Percentiles rank a stretch among this genome's conserved stretches.
phyloP scores from a whole-genome alignment of 352 stramenopile species.

The Pythium oligandrum region DNA sequence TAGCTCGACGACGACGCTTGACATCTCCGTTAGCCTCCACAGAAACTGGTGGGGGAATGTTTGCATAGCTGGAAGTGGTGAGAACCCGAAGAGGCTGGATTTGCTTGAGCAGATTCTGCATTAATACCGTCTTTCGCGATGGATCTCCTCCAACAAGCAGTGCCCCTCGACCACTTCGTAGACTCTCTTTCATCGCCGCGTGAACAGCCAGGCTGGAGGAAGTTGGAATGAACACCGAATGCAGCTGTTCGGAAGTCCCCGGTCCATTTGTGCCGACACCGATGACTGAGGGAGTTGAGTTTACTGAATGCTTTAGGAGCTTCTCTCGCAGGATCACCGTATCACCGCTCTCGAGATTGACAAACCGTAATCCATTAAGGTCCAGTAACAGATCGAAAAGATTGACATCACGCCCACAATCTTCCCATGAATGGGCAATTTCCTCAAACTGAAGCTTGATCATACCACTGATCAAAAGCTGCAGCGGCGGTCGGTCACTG shows the following conservation, averaged over 20 bases:
- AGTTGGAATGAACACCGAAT: conserved; percentile 28
- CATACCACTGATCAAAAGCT: conserved; percentile 20
- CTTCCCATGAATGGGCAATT: conserved; percentile 19
- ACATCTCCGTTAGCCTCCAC: conserved; percentile 4
- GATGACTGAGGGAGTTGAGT: background rate
- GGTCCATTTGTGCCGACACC: background rate
- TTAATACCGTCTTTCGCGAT: conserved; percentile 20
- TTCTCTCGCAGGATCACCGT: conserved; percentile 16
- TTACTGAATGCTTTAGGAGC: conserved; percentile 11
- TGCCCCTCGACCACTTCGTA: conserved; percentile 17
- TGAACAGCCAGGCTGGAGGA: conserved; percentile 23
- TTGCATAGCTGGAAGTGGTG: conserved; percentile 19
- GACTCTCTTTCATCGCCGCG: conserved; percentile 20
- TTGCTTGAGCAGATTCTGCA: conserved; percentile 27
- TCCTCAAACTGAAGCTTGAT: conserved; percentile 21
- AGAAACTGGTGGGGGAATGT: conserved; percentile 11
- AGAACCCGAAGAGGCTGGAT: conserved; percentile 15
- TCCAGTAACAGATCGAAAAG: conserved; percentile 23
- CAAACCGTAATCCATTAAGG: conserved; percentile 18
- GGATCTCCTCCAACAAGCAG: conserved; percentile 21
- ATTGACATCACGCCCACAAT: conserved; percentile 20
- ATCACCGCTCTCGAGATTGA: conserved; percentile 17
- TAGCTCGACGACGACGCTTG: conserved; percentile 9
- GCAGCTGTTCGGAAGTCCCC: conserved; percentile 2
- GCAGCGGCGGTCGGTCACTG: conserved; percentile 7